Conservation (phyloP, 176 grass and related monocot species). For the Ensete ventricosum region DNA sequence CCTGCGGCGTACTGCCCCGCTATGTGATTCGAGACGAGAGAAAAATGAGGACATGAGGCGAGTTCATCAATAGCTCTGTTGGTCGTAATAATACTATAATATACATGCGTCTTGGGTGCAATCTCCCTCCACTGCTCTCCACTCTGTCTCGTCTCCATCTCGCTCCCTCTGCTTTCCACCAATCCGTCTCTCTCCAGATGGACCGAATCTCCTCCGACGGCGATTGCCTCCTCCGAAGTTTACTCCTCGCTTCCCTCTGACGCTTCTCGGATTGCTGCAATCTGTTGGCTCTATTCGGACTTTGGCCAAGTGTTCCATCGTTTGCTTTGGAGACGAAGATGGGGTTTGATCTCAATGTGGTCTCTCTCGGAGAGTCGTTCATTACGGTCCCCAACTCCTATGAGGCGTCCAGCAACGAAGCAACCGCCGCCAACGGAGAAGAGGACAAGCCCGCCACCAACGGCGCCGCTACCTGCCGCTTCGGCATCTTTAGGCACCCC, state of each 20-base stretch:
- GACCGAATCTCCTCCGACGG: conserved; percentile 11
- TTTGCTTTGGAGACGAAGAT: conserved; percentile 29
- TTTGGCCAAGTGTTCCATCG: not conserved
- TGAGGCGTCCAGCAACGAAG: conserved; percentile 46
- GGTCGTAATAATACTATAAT: too few relatives aligned
- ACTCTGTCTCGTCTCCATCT: conserved; percentile 23
- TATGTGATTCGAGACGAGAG: too few relatives aligned
- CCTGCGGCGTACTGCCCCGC: too few relatives aligned
- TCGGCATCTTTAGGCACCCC: conserved; percentile 32
- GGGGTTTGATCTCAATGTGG: conserved; percentile 96
- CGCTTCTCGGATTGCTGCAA: conserved; percentile 15
- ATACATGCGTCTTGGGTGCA: not conserved
- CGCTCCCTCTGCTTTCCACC: conserved; percentile 3
- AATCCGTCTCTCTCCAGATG: conserved; percentile 7
- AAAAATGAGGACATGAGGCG: too few relatives aligned
- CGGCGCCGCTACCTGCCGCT: conserved; percentile 20
- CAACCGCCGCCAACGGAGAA: conserved; percentile 33
- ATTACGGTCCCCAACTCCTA: conserved; percentile 17
- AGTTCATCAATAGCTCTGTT: too few relatives aligned
- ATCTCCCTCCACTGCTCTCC: conserved; percentile 25
- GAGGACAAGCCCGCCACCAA: not conserved
- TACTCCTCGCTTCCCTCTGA: not conserved
- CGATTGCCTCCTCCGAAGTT: conserved; percentile 1
- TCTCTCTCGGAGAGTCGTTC: conserved; percentile 34
- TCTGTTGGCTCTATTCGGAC: not conserved